Evolutionary conservation across 179 eudicot genomes (phyloP).

Genomic region (Sideroxylon spinosum): DNA sequence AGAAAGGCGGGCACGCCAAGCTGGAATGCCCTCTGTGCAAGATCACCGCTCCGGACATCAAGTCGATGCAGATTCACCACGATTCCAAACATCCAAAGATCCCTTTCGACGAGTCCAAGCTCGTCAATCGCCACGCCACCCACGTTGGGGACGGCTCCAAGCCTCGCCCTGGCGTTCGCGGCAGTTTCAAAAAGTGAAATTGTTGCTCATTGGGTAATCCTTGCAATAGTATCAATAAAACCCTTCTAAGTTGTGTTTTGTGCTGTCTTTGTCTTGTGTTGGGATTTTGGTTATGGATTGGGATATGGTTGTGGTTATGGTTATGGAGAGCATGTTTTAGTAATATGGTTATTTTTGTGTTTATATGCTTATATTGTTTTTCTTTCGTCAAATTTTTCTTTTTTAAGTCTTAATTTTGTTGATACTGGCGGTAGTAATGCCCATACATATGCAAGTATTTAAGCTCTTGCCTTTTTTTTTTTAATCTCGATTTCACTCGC

Average conservation of each 20-base stretch:
- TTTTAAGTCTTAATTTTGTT: neutral
- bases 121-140: constrained; percentile 63
- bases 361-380: neutral
- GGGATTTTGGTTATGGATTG: neutral
- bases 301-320: neutral
- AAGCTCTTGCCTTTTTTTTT: no score
- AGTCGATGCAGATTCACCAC: constrained; percentile 96
- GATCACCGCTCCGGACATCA: constrained; percentile 76
- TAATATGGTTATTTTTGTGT: neutral
- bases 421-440: neutral
- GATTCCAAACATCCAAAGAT: constrained; percentile 88
- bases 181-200: constrained; percentile 72
- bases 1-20: constrained; percentile 96
- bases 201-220: neutral
- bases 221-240: neutral
- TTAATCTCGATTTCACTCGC: no score
- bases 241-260: neutral
- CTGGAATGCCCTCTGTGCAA: constrained; percentile 92
- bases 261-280: neutral
- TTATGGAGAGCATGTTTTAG: neutral
- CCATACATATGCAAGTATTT: neutral
- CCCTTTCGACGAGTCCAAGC: constrained; percentile 76
- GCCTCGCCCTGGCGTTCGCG: constrained; percentile 76
- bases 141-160: constrained; percentile 32
- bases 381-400: no score